These are phyloP conservation scores for Lactarius evosmus DNA, from an alignment of 768 basidiomycete species.

Conservation along the genomic window DNA sequence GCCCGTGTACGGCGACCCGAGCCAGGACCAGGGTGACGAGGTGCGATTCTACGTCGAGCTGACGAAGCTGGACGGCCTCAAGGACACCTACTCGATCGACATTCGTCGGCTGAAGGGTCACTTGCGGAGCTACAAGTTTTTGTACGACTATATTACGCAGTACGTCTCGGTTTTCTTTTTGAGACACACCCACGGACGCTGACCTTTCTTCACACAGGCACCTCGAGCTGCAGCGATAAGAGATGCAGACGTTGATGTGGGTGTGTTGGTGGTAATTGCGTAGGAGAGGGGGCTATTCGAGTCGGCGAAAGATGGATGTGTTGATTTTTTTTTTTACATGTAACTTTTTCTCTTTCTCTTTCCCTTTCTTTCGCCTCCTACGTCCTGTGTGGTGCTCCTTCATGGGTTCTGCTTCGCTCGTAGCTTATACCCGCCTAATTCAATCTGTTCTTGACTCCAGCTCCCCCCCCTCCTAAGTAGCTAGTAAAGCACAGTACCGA, in stretches of 20 bases:
- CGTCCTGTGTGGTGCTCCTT: slow-evolving; percentile 4
- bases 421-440: slow-evolving; percentile 22
- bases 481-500: not conserved
- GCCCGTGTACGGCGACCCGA: slow-evolving; percentile 72
- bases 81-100: slow-evolving; percentile 88
- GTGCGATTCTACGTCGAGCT: slow-evolving; percentile 95
- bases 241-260: not conserved
- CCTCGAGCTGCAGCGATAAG: slow-evolving; percentile 18
- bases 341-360: not conserved
- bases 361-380: not conserved
- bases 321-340: slow-evolving; percentile 7
- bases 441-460: not conserved
- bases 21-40: slow-evolving; percentile 89
- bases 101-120: slow-evolving; percentile 91
- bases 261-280: not conserved
- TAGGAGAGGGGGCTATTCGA: not conserved
- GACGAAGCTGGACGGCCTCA: slow-evolving; percentile 84
- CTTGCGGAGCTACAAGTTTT: slow-evolving; percentile 87
- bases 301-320: slow-evolving; percentile 1
- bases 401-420: slow-evolving; percentile 3
- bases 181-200: slow-evolving; percentile 4
- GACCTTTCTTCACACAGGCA: slow-evolving; percentile 3
- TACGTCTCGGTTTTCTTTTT: slow-evolving; percentile 47
- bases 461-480: not conserved
- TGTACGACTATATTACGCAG: slow-evolving; percentile 86